Evolutionary conservation across 306 rosid species (phyloP).

Genomic region (Cucurbita ficifolia): DNA sequence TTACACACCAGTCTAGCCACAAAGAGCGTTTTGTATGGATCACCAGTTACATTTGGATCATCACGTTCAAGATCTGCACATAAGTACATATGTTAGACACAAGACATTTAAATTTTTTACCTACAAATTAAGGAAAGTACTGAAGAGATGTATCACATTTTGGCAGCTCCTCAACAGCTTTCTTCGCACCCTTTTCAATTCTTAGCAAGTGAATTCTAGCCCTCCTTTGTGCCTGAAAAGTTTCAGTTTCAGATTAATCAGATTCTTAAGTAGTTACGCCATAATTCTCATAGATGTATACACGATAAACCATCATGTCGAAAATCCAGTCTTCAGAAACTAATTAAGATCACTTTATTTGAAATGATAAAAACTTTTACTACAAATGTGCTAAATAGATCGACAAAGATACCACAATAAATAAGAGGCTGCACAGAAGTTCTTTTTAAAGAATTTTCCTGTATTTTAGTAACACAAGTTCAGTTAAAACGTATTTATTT

Average conservation of each 20-base stretch:
- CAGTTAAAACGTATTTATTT: not conserved
- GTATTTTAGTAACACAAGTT: not conserved
- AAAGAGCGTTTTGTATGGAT: constrained; percentile 90
- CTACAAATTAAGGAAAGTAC: not conserved
- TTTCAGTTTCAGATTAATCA: not conserved
- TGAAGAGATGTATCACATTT: constrained; percentile 42
- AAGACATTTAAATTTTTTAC: not conserved
- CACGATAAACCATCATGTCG: not conserved
- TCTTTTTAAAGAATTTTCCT: not conserved
- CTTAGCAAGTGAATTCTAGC: constrained; percentile 75
- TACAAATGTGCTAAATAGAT: not conserved
- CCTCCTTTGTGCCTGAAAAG: constrained; percentile 45
- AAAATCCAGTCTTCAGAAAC: not conserved
- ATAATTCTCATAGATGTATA: not conserved
- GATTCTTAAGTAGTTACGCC: not conserved
- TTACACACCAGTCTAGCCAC: constrained; percentile 83
- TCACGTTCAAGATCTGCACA: constrained; percentile 67
- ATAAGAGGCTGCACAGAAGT: not conserved
- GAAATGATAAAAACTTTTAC: not conserved
- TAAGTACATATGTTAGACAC: constrained; percentile 7
- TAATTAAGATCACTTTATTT: not conserved
- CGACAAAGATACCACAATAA: not conserved
- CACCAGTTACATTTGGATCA: constrained; percentile 76
- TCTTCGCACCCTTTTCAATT: constrained; percentile 79
- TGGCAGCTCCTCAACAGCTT: constrained; percentile 85